These are phyloP conservation scores for Tolypocladium guangdongense DNA, from an alignment of 2,329 filamentous ascomycete genomes.

Conservation along the genomic window DNA sequence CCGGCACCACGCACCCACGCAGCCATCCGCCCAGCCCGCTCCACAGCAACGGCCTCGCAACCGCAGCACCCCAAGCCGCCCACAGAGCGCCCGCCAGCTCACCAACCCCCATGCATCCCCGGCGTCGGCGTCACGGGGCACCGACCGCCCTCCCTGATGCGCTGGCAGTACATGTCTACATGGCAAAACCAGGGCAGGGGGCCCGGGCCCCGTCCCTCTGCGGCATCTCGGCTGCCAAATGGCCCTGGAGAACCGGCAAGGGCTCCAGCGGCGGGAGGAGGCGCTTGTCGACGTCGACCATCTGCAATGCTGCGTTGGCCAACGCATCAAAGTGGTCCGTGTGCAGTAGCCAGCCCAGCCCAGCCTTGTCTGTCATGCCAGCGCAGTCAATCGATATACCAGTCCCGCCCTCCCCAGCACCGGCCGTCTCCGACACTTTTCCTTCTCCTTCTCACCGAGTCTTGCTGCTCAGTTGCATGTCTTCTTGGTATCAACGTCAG, in stretches of 20 bases:
- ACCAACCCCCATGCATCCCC: neutral
- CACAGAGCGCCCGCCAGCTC: neutral
- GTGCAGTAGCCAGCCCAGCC: constrained; percentile 15
- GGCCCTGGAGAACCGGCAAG: neutral
- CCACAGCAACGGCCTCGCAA: too few species aligned
- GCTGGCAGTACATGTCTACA: constrained; percentile 3
- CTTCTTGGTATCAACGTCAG: neutral
- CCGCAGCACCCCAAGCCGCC: too few species aligned
- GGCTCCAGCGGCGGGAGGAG: neutral
- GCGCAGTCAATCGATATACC: neutral
- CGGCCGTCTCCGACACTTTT: neutral
- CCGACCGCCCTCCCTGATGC: constrained; percentile 7
- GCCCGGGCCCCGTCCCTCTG: neutral
- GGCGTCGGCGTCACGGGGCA: neutral
- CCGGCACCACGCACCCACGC: too few species aligned
- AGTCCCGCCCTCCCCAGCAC: neutral
- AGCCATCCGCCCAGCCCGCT: too few species aligned
- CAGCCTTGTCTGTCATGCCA: constrained; percentile 3
- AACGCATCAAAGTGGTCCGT: constrained; percentile 31
- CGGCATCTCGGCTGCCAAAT: neutral
- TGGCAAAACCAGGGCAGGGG: too few species aligned
- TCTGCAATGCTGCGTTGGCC: constrained; percentile 33
- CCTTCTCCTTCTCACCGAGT: neutral
- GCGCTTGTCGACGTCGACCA: neutral
- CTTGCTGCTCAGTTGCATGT: neutral